phyloP scores from a whole-genome alignment of 306 rosid species.

The Pterocarpus macrocarpus region DNA sequence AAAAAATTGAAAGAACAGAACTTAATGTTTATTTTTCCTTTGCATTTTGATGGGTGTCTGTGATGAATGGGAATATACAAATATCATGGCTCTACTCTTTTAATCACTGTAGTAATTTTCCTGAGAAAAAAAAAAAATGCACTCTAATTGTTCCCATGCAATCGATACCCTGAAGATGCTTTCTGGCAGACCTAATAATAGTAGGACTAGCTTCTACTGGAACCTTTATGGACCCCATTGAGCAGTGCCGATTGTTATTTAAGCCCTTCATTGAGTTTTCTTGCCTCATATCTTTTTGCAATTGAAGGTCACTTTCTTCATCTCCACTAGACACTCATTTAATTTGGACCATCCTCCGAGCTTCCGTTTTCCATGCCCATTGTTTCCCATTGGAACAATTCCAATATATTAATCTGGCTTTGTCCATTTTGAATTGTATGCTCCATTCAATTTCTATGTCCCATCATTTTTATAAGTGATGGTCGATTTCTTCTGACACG shows the following conservation, averaged over 20 bases:
- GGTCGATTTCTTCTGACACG: not conserved
- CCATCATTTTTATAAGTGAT: constrained; percentile 4
- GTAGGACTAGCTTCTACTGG: too few species aligned
- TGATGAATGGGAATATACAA: too few species aligned
- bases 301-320: not conserved
- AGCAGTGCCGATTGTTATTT: not conserved
- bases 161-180: too few species aligned
- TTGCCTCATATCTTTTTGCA: constrained; percentile 8
- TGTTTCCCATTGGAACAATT: constrained; percentile 23
- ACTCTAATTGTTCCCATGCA: too few species aligned
- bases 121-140: too few species aligned
- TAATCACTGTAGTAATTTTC: too few species aligned
- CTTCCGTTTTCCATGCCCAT: constrained; percentile 23
- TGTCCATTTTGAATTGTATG: not conserved
- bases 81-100: too few species aligned
- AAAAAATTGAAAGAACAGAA: too few species aligned
- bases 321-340: constrained; percentile 17
- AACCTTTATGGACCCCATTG: constrained; percentile 10
- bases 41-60: too few species aligned
- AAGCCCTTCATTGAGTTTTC: constrained; percentile 28
- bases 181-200: too few species aligned
- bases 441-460: constrained; percentile 11
- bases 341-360: constrained; percentile 7
- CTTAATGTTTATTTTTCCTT: too few species aligned
- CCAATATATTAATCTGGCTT: not conserved